A percentile compares a stretch with the other conserved stretches of the same genome.
Conservation (phyloP, 2,329 filamentous ascomycete species). For the Penicillium fuscoglaucum region DNA sequence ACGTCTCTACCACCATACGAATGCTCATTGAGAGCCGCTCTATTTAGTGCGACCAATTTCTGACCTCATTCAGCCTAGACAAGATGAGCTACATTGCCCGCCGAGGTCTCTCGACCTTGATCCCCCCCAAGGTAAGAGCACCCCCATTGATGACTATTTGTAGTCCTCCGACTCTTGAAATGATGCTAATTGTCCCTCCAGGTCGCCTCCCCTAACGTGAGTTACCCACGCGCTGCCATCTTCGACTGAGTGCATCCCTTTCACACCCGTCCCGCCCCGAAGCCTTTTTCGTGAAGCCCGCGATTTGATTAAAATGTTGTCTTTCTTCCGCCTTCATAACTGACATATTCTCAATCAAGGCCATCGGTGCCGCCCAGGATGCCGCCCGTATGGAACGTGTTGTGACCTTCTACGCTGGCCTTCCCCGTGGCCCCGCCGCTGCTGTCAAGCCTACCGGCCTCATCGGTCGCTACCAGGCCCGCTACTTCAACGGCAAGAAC, state of each 20-base stretch:
- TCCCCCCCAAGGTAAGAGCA: slow-evolving; percentile 87
- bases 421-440: slow-evolving; percentile 88
- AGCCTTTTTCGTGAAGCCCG: slow-evolving; percentile 24
- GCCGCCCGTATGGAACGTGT: slow-evolving; percentile 97
- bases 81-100: slow-evolving; percentile 92
- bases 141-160: slow-evolving; percentile 12
- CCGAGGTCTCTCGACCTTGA: slow-evolving; percentile 94
- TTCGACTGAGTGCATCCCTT: slow-evolving; percentile 14
- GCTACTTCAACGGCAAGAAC: slow-evolving; percentile 89
- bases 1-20: background rate
- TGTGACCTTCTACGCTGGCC: slow-evolving; percentile 98
- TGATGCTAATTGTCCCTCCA: slow-evolving; percentile 42
- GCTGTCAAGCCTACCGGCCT: slow-evolving; percentile 78
- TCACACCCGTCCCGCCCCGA: slow-evolving; percentile 24
- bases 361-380: slow-evolving; percentile 91
- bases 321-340: slow-evolving; percentile 15
- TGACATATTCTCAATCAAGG: slow-evolving; percentile 63
- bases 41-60: slow-evolving; percentile 25
- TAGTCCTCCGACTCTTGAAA: slow-evolving; percentile 16
- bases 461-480: slow-evolving; percentile 78
- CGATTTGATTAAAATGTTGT: slow-evolving; percentile 12
- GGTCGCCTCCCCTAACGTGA: slow-evolving; percentile 45
- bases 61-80: slow-evolving; percentile 40
- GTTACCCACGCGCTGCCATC: slow-evolving; percentile 17
- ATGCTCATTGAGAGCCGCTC: background rate